These are phyloP conservation scores for Penicillium sp. DNA, from an alignment of 2,329 filamentous ascomycete genomes.

Conservation along the genomic window DNA sequence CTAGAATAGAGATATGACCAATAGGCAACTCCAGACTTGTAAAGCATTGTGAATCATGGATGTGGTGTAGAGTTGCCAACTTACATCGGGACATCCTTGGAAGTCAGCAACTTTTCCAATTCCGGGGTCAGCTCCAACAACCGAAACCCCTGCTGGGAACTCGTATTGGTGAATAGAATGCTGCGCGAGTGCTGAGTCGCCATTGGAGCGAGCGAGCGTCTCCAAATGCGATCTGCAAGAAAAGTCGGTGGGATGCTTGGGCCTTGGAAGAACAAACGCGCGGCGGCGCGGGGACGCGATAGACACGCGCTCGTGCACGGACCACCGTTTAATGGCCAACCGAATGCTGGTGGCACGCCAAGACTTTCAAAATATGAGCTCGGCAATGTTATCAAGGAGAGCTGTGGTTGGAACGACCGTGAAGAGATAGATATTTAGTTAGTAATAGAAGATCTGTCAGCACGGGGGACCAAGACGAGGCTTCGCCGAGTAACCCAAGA, in stretches of 20 bases:
- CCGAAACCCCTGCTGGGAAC: slow-evolving; percentile 56
- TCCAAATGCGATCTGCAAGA: background rate
- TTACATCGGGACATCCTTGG: slow-evolving; percentile 45
- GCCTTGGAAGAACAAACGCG: background rate
- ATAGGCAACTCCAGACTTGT: background rate
- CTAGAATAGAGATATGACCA: background rate
- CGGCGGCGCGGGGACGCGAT: slow-evolving; percentile 11
- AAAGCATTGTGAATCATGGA: background rate
- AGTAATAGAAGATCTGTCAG: no score
- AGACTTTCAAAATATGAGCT: no score
- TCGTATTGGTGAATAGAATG: slow-evolving; percentile 44
- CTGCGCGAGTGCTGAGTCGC: slow-evolving; percentile 40
- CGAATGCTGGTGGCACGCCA: no score
- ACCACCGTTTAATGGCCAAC: slow-evolving; percentile 33
- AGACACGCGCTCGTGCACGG: slow-evolving; percentile 34
- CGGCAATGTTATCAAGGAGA: no score
- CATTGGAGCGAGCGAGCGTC: slow-evolving; percentile 27
- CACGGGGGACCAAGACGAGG: no score
- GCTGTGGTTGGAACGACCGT: no score
- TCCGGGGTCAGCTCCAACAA: slow-evolving; percentile 63
- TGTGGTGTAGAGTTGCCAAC: background rate
- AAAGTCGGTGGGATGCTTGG: slow-evolving; percentile 2
- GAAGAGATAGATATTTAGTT: no score
- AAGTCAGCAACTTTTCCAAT: slow-evolving; percentile 55
- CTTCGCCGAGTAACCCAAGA: no score